Base-by-base conservation (phyloP, 1,139 yeast species). In the Hyphopichia pseudoburtonii region DNA sequence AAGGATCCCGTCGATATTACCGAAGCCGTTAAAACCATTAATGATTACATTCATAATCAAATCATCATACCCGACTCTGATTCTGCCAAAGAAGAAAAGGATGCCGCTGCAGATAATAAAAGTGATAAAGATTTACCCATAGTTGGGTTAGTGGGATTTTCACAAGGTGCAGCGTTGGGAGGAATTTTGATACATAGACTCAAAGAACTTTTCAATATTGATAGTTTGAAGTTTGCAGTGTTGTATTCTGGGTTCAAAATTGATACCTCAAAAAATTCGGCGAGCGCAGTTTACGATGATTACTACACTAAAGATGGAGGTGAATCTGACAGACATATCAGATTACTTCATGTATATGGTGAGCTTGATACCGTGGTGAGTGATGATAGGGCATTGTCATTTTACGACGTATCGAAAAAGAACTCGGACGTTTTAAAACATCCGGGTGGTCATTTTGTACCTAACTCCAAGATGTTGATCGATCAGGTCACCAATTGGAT, bases 401-500 rank as follows among this genome's bases (percentile, higher is more conserved):
- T 90, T 29, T 81, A 70, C 49, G 75, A 86, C 9, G 60, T 70
- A 2, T 78, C 83, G 47, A 64, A 65, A 33, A 66, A 62, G 5
- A 63, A 59, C 2, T 68, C 76, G 5, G 71, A 72, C 3, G 44
- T 81, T 29, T 54, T 86, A 45, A 76, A 70, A 43, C 96, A 87
- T 55, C 86, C 90, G 2, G 95, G 95, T 25, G 94, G 95, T 0
- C 96, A 87, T 56, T 86, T 82, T 55, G 90, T 86, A 12, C 96
- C 96, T 5, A 83, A 83, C 47, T 74, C 85, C 2, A 81, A 79
- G 53, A 63, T 75, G 5, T 67, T 77, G 52, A 74, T 84, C 2
- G 75, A 73, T 30, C 77, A 80, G 42, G 82, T 84, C 2, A 54
- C 71, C 2, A 67, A 68, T 31, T 82, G 88, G 86, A 64, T 83